These are phyloP conservation scores for Ceratobasidium papillatum DNA, from an alignment of 1,284 basidiomycete genomes.

Conservation along the genomic window DNA sequence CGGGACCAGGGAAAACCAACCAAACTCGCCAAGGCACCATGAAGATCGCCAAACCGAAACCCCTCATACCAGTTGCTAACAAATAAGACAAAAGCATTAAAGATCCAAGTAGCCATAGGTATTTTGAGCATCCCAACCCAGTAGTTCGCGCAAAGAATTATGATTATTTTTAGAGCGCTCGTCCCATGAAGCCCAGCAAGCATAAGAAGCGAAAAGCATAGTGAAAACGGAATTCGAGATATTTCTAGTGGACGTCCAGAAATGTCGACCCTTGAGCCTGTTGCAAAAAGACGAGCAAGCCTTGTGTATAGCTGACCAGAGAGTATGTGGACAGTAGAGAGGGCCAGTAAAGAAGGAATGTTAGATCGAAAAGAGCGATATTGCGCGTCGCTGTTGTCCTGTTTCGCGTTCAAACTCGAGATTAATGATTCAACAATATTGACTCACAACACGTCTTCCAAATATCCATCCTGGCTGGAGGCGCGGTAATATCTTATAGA, in stretches of 20 bases:
- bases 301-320: slow-evolving; percentile 55
- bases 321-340: slow-evolving; percentile 55
- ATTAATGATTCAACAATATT: slow-evolving; percentile 42
- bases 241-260: slow-evolving; percentile 50
- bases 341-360: slow-evolving; percentile 67
- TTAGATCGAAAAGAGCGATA: slow-evolving; percentile 85
- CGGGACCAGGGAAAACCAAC: slow-evolving; percentile 52
- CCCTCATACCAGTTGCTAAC: slow-evolving; percentile 81
- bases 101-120: slow-evolving; percentile 72
- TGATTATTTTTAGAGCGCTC: slow-evolving; percentile 81
- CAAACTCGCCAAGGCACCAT: slow-evolving; percentile 63
- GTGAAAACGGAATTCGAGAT: slow-evolving; percentile 61
- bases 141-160: slow-evolving; percentile 79
- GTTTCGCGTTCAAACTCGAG: slow-evolving; percentile 15
- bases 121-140: slow-evolving; percentile 63
- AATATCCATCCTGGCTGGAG: slow-evolving; percentile 76
- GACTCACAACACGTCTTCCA: slow-evolving; percentile 69
- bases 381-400: slow-evolving; percentile 90
- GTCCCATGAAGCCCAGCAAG: slow-evolving; percentile 85
- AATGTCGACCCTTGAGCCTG: slow-evolving; percentile 44
- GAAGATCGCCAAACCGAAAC: slow-evolving; percentile 71
- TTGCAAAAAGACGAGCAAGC: slow-evolving; percentile 46
- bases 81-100: slow-evolving; percentile 81
- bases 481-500: slow-evolving; percentile 63
- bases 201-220: slow-evolving; percentile 69